Base-by-base conservation (phyloP, 768 basidiomycete genomes). In the Tylopilus sp. region DNA sequence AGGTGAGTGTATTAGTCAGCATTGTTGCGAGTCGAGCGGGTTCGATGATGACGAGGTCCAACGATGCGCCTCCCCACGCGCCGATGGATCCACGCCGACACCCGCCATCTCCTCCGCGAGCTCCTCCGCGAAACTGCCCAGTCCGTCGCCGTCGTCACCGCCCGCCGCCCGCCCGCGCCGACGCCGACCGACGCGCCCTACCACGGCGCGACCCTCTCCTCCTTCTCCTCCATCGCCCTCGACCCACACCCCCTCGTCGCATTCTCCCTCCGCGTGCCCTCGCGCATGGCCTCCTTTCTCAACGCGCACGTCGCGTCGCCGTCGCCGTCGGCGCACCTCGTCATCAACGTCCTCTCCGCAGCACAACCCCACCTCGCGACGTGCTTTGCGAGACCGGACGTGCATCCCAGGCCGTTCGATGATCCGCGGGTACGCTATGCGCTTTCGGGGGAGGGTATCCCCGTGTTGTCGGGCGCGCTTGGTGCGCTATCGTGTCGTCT, bases 171-270 rank as follows among this genome's bases (percentile, higher is more conserved):
- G 24, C 29, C 45, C 14, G 12, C 8, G 14, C 22, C 53, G n/a
- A 34, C 38, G 1, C 37, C 54, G 25, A 17, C 38, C 43, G 4
- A 24, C 50, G 45, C 40, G 2, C 41, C 60, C 11, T 92, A 80
- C 63, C 94, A 97, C 69, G 94, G 95, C 59, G 92, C 93, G 21
- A 98, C 95, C 1, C 77, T 98, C 29, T 95, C 95, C 10, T 96
- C 93, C 1, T 93, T 98, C 67, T 84, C 92, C 21, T 93, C 92
- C 26, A 84, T 98, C 63, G 84, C 95, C 3, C 83, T 98, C 77
- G 83, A 92, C 59, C 95, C 95, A 2, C 75, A 84, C 59, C 92
- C 94, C 0, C 80, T 97, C 52, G 81, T 98, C 63, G 81, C 92
- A 0, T 98, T 98, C 68, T 87, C 93, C 17, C 78, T 98, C 19